These are phyloP conservation scores for Heimioporus sp. DNA, from an alignment of 768 basidiomycete species.

Conservation along the genomic window DNA sequence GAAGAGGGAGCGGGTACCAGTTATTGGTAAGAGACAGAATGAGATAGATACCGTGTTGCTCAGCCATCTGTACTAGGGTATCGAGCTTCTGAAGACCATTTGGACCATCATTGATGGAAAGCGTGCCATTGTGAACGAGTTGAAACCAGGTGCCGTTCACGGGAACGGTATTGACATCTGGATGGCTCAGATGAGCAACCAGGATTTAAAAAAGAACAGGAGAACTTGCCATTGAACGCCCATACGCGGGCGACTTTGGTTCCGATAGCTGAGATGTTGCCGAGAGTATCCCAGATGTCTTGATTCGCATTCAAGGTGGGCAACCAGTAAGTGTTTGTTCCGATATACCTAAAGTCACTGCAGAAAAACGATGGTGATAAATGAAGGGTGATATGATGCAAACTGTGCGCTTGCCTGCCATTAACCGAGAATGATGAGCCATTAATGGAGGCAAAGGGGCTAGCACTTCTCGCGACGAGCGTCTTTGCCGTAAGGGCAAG, in stretches of 20 bases:
- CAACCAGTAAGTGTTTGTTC: constrained; percentile 72
- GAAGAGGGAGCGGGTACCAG: constrained; percentile 46
- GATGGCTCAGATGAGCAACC: constrained; percentile 7
- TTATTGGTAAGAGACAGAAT: constrained; percentile 61
- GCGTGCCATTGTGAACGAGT: constrained; percentile 51
- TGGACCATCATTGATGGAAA: constrained; percentile 54
- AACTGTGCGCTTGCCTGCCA: constrained; percentile 40
- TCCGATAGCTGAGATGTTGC: constrained; percentile 53
- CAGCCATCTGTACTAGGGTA: constrained; percentile 51
- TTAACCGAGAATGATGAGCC: constrained; percentile 52
- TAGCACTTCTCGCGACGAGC: constrained; percentile 26
- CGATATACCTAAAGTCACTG: constrained; percentile 43
- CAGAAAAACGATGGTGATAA: constrained; percentile 24
- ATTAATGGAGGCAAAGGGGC: constrained; percentile 44
- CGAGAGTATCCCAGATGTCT: constrained; percentile 58
- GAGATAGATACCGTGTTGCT: constrained; percentile 52
- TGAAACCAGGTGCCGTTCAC: constrained; percentile 65
- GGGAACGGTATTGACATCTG: constrained; percentile 54
- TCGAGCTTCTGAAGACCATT: constrained; percentile 66
- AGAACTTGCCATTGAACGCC: constrained; percentile 62
- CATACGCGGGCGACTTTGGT: constrained; percentile 63
- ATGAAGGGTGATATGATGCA: background rate
- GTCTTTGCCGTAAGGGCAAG: constrained; percentile 30
- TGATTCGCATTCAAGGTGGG: constrained; percentile 47
- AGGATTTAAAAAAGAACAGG: background rate